phyloP scores from a whole-genome alignment of 2,329 filamentous ascomycete species.

The Pseudogymnoascus sp. region DNA sequence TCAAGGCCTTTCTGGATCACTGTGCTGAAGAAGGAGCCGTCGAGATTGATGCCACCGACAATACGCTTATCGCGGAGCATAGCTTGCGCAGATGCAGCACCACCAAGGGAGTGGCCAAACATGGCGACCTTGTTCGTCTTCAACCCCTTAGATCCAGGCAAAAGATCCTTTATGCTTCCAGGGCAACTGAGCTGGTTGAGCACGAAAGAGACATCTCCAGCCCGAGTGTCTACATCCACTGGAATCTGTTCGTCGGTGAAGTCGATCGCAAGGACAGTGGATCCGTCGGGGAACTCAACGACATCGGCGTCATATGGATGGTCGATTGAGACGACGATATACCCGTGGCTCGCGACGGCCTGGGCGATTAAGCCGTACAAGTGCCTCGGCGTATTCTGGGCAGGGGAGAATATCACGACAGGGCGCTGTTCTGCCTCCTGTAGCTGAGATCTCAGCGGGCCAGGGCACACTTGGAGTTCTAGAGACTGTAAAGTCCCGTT shows the following conservation, averaged over 20 bases:
- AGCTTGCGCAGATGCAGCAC: slow-evolving; percentile 28
- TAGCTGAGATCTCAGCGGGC: background rate
- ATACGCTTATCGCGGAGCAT: slow-evolving; percentile 28
- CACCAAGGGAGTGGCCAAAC: slow-evolving; percentile 31
- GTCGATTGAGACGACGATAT: slow-evolving; percentile 30
- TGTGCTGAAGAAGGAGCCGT: slow-evolving; percentile 30
- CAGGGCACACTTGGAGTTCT: slow-evolving; percentile 19
- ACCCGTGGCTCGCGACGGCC: slow-evolving; percentile 29
- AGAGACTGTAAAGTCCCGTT: slow-evolving; percentile 24
- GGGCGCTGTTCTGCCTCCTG: slow-evolving; percentile 17
- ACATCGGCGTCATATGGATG: slow-evolving; percentile 31
- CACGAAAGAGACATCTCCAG: slow-evolving; percentile 22
- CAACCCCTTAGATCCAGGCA: slow-evolving; percentile 16
- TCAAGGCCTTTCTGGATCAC: slow-evolving; percentile 22
- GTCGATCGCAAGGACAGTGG: slow-evolving; percentile 14
- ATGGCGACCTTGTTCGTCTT: slow-evolving; percentile 26
- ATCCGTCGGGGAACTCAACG: slow-evolving; percentile 28
- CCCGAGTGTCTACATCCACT: slow-evolving; percentile 17
- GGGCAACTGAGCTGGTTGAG: slow-evolving; percentile 18
- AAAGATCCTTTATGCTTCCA: background rate
- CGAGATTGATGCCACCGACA: slow-evolving; percentile 32
- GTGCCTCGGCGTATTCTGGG: slow-evolving; percentile 24
- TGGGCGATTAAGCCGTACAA: slow-evolving; percentile 27
- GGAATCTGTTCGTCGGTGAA: slow-evolving; percentile 15
- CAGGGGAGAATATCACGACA: slow-evolving; percentile 30